Evolutionary conservation across 768 basidiomycete species (phyloP).

Genomic region (Mycena epipterygia): DNA sequence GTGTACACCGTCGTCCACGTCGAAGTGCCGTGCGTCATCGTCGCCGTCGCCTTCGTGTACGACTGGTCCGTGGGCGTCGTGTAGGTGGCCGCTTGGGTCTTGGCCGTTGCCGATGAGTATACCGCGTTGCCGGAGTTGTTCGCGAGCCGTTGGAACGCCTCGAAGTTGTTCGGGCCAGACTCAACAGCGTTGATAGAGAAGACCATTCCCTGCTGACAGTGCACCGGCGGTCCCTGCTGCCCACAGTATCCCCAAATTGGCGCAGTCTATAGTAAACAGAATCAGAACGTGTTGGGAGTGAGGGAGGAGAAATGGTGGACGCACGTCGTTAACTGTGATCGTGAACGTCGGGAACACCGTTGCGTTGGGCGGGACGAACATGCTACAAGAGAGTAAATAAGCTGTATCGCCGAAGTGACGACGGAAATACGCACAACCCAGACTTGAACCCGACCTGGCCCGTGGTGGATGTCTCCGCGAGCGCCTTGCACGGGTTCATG

Average conservation of each 20-base stretch:
- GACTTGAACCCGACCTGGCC: constrained; percentile 41
- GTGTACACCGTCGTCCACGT: constrained; percentile 45
- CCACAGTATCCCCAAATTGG: constrained; percentile 59
- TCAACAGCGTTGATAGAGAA: constrained; percentile 57
- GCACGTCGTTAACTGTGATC: constrained; percentile 56
- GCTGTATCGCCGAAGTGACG: background rate
- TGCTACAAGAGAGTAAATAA: constrained; percentile 40
- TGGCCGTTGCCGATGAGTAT: background rate
- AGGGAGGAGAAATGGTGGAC: background rate
- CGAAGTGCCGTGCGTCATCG: constrained; percentile 41
- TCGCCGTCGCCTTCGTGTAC: constrained; percentile 47
- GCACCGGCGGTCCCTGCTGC: constrained; percentile 44
- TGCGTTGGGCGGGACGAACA: constrained; percentile 44
- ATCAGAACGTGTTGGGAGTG: background rate
- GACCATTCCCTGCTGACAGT: constrained; percentile 64
- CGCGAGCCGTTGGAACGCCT: background rate
- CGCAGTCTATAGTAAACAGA: constrained; percentile 14
- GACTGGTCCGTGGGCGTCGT: constrained; percentile 39
- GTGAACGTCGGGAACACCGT: constrained; percentile 53
- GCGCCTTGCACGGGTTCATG: constrained; percentile 41
- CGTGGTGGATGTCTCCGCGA: constrained; percentile 27
- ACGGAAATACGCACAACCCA: constrained; percentile 39
- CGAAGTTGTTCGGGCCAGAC: constrained; percentile 41
- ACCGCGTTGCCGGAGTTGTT: background rate
- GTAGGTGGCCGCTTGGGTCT: constrained; percentile 21